Evolutionary conservation across 2,329 filamentous ascomycete species (phyloP).

Genomic region (Alternaria brassicicola): DNA sequence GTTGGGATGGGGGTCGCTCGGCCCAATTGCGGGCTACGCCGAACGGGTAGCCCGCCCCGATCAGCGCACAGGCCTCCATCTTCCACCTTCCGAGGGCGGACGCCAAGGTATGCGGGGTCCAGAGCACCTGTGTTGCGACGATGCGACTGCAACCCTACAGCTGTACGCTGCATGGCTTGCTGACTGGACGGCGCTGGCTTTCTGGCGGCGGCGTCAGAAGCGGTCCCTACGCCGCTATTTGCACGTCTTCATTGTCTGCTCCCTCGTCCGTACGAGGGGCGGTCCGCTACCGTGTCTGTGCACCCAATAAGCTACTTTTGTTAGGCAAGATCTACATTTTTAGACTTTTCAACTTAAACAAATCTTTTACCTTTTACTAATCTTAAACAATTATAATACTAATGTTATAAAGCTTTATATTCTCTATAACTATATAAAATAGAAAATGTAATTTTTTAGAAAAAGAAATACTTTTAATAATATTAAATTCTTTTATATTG

Average conservation of each 20-base stretch:
- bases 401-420: too few relatives aligned
- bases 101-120: not conserved
- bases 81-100: not conserved
- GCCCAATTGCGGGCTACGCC: not conserved
- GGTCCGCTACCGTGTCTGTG: not conserved
- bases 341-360: too few relatives aligned
- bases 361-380: too few relatives aligned
- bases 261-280: not conserved
- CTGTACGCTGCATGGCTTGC: not conserved
- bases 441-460: too few relatives aligned
- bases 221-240: too few relatives aligned
- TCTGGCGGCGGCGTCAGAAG: not conserved
- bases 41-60: not conserved
- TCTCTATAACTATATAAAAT: too few relatives aligned
- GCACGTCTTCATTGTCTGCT: not conserved
- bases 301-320: not conserved
- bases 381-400: too few relatives aligned
- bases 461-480: too few relatives aligned
- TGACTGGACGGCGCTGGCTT: not conserved
- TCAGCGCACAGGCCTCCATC: not conserved
- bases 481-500: too few relatives aligned
- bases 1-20: too few relatives aligned
- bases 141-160: not conserved
- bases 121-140: not conserved
- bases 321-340: too few relatives aligned